Base-by-base conservation (phyloP, 192 early-diverging fungal species). In the Linnemannia hyalina region DNA sequence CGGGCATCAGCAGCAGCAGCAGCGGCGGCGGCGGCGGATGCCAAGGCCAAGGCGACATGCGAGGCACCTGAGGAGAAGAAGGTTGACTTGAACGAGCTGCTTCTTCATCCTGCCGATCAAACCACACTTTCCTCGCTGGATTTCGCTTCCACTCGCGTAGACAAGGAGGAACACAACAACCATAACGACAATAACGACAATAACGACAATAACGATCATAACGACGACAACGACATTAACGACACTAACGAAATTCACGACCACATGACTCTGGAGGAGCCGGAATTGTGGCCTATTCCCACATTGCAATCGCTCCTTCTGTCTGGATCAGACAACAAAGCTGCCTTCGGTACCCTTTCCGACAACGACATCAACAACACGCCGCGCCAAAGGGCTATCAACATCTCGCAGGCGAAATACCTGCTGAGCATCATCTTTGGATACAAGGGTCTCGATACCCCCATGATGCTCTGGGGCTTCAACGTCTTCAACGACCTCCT, bases 401-500 rank as follows among this genome's bases (percentile, higher is more conserved):
- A 81, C 52, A 29, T 86, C 40, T 77, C 84, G 20, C 84, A 81
- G 40, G 52, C 40, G 16, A 85, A 85, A 32, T 76, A 54, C 10
- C 47, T 86, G 4, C 13, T 74, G 29, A 60, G 36, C 65, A 6
- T 75, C 46, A 26, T 86, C 18, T 70, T 80, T 20, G 84, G 80
- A 57, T 86, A 81, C 71, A 72, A 69, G 44, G 79, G 78, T 7
- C 26, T 81, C 20, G 72, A 86, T 35, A 78, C 79, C 4, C 16
- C 46, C 13, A 74, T 40, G 15, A 86, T 86, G 75, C 84, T 86
- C 52, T 77, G 57, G 69, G 84, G 84, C 29, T 86, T 86, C 73
- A 86, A 86, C 68, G 35, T 54, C 0, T 86, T 86, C 72, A 86
- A 86, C 76, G 84, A 86, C 46, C 74, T 86, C 3, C 80, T 86